These are phyloP conservation scores for Pythium aristosporum DNA, from an alignment of 352 stramenopile genomes.

Conservation along the genomic window DNA sequence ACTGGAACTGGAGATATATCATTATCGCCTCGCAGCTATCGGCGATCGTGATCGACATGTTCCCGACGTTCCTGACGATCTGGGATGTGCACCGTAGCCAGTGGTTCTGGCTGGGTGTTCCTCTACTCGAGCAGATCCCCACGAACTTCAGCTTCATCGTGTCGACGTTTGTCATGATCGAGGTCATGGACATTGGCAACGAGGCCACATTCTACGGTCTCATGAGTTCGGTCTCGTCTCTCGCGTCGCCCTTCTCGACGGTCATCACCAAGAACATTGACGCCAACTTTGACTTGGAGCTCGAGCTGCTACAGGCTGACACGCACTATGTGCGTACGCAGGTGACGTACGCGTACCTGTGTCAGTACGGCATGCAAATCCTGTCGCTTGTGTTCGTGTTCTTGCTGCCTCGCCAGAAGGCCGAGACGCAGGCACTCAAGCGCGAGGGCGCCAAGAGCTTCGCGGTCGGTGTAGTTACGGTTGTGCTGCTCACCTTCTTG, in stretches of 20 bases:
- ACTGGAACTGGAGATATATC: slow-evolving; percentile 33
- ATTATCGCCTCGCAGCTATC: slow-evolving; percentile 22
- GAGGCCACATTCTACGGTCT: slow-evolving; percentile 38
- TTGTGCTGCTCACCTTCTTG: slow-evolving; percentile 27
- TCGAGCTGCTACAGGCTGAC: slow-evolving; percentile 24
- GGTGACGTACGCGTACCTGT: slow-evolving; percentile 33
- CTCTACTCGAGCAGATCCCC: slow-evolving; percentile 33
- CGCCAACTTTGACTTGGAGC: slow-evolving; percentile 26
- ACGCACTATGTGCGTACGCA: slow-evolving; percentile 25
- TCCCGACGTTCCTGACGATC: slow-evolving; percentile 33
- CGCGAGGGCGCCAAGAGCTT: slow-evolving; percentile 27
- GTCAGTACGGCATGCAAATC: slow-evolving; percentile 31
- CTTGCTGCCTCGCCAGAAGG: slow-evolving; percentile 34
- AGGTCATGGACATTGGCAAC: slow-evolving; percentile 31
- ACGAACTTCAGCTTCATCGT: slow-evolving; percentile 30
- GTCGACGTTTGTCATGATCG: slow-evolving; percentile 30
- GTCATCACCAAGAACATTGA: slow-evolving; percentile 33
- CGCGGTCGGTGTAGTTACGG: slow-evolving; percentile 20
- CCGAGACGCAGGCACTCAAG: slow-evolving; percentile 32
- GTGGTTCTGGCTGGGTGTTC: slow-evolving; percentile 30
- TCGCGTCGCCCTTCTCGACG: slow-evolving; percentile 31
- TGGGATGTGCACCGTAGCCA: slow-evolving; percentile 33
- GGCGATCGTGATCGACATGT: slow-evolving; percentile 25
- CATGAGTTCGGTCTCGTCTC: slow-evolving; percentile 28
- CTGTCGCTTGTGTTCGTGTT: slow-evolving; percentile 32